phyloP scores from a whole-genome alignment of 352 stramenopile genomes.

The Globisporangium alternatum region DNA sequence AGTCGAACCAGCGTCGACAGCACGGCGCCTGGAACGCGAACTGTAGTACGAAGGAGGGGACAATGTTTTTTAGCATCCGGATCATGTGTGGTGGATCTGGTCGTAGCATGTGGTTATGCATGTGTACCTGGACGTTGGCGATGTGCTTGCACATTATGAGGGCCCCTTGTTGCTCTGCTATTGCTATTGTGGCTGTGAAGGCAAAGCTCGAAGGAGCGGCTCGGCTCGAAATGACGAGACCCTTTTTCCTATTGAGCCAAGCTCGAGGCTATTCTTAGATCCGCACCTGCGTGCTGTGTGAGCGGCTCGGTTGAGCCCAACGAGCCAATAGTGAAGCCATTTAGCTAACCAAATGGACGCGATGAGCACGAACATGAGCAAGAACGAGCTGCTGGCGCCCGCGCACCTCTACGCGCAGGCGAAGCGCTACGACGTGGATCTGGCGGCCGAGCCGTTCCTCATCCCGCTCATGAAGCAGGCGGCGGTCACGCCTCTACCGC shows the following conservation, averaged over 20 bases:
- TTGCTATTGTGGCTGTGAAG: background rate
- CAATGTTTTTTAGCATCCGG: too few species aligned
- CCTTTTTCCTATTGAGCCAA: background rate
- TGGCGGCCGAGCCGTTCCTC: slow-evolving; percentile 45
- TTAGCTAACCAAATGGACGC: too few species aligned
- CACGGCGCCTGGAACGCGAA: slow-evolving; percentile 65
- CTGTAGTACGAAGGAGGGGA: slow-evolving; percentile 19
- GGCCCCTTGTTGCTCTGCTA: background rate
- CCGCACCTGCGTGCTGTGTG: too few species aligned
- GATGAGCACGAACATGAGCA: background rate
- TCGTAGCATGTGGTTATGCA: background rate
- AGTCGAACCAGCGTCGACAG: slow-evolving; percentile 79
- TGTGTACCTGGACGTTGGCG: slow-evolving; percentile 29
- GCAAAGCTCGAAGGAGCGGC: background rate
- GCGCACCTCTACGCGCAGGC: slow-evolving; percentile 49
- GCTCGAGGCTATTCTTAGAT: too few species aligned
- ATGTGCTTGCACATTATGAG: slow-evolving; percentile 41
- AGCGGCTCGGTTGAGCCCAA: too few species aligned
- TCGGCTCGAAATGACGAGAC: background rate
- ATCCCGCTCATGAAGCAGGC: slow-evolving; percentile 49
- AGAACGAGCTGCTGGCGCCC: slow-evolving; percentile 25
- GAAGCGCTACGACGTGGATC: slow-evolving; percentile 36
- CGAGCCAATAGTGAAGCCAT: too few species aligned
- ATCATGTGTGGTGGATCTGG: background rate
- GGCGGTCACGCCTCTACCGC: slow-evolving; percentile 40